Evolutionary conservation across 805 yeast genomes (phyloP).

Genomic region (Nakazawaea anatomiae): DNA sequence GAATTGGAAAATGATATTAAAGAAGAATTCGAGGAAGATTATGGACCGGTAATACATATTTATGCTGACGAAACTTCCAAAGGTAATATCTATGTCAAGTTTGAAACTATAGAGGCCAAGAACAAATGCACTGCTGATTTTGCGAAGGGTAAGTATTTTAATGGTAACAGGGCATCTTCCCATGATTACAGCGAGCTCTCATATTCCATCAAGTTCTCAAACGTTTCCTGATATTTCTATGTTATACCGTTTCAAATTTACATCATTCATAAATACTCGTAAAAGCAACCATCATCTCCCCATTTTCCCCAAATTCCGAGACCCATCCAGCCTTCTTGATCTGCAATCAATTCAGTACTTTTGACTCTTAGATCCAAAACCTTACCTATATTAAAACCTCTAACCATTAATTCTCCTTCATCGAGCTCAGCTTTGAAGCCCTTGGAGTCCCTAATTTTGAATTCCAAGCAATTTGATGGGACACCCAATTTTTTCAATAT

Average conservation of each 20-base stretch:
- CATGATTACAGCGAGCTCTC: neutral
- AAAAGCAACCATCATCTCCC: slow-evolving; percentile 72
- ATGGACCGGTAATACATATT: neutral
- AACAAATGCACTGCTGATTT: neutral
- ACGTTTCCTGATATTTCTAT: neutral
- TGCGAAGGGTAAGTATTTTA: neutral
- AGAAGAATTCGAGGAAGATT: neutral
- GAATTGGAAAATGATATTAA: neutral
- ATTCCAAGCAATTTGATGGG: slow-evolving; percentile 52
- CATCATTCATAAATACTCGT: slow-evolving; percentile 26
- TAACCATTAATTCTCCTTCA: slow-evolving; percentile 45
- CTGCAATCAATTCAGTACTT: slow-evolving; percentile 25
- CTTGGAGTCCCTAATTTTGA: slow-evolving; percentile 39
- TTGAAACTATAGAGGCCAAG: neutral
- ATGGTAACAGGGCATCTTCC: neutral
- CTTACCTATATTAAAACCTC: slow-evolving; percentile 68
- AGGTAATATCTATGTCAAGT: neutral
- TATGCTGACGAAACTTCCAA: neutral
- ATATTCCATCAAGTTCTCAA: neutral
- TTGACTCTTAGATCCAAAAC: slow-evolving; percentile 26
- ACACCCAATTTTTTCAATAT: slow-evolving; percentile 42
- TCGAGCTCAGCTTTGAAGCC: slow-evolving; percentile 27
- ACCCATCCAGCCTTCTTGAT: slow-evolving; percentile 45
- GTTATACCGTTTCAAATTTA: neutral
- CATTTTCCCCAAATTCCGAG: slow-evolving; percentile 49